A percentile compares a stretch with the other conserved stretches of the same genome.
Conservation (phyloP, 805 yeast species). For the Candida wancherniae region DNA sequence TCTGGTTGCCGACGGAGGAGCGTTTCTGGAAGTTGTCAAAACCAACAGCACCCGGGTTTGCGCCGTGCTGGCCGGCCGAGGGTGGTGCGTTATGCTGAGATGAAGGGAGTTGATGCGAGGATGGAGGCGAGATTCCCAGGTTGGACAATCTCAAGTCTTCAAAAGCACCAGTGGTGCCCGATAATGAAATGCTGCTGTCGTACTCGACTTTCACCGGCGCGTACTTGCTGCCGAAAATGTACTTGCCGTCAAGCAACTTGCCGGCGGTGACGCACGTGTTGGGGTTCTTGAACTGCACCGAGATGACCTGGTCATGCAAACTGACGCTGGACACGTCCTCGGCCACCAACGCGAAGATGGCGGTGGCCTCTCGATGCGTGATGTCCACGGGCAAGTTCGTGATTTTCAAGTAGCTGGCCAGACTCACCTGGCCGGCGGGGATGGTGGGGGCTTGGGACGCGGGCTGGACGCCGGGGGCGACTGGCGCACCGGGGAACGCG, state of each 20-base stretch:
- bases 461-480: slow-evolving; percentile 4
- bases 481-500: slow-evolving; percentile 3
- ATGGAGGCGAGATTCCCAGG: slow-evolving; percentile 32
- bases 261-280: slow-evolving; percentile 40
- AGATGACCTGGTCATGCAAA: slow-evolving; percentile 31
- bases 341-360: slow-evolving; percentile 64
- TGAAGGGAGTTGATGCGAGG: slow-evolving; percentile 10
- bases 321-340: slow-evolving; percentile 53
- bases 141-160: slow-evolving; percentile 24
- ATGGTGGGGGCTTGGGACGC: slow-evolving; percentile 1
- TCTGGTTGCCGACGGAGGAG: slow-evolving; percentile 51
- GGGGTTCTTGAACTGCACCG: slow-evolving; percentile 33
- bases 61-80: slow-evolving; percentile 3
- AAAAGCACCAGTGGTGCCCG: slow-evolving; percentile 21
- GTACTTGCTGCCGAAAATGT: slow-evolving; percentile 32
- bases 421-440: not conserved
- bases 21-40: slow-evolving; percentile 41
- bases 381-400: slow-evolving; percentile 62
- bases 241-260: slow-evolving; percentile 36
- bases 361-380: slow-evolving; percentile 58
- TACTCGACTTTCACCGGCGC: slow-evolving; percentile 36
- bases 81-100: not conserved
- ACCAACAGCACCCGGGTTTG: slow-evolving; percentile 11
- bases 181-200: slow-evolving; percentile 17
- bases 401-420: slow-evolving; percentile 21